phyloP scores from a whole-genome alignment of 805 yeast genomes.

The Sugiyamaella qingdaonensis region DNA sequence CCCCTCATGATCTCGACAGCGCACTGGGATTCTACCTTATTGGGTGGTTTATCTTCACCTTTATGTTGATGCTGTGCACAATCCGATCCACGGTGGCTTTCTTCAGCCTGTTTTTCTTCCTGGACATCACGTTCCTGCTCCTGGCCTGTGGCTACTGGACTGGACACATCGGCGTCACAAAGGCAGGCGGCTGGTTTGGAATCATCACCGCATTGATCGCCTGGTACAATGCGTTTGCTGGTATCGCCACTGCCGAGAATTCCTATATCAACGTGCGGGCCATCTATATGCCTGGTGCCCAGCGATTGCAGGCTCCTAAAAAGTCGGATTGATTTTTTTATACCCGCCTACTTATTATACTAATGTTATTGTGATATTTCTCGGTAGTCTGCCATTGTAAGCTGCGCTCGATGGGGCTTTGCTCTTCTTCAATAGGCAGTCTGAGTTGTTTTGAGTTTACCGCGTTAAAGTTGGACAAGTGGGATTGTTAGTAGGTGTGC shows the following conservation, averaged over 20 bases:
- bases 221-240: constrained; percentile 62
- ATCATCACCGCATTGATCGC: constrained; percentile 52
- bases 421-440: neutral
- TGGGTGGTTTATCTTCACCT: constrained; percentile 63
- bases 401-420: neutral
- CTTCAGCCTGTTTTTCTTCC: constrained; percentile 50
- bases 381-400: neutral
- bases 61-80: constrained; percentile 50
- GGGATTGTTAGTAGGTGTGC: too few species aligned
- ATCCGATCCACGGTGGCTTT: constrained; percentile 63
- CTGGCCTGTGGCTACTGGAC: constrained; percentile 33
- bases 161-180: constrained; percentile 33
- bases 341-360: neutral
- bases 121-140: constrained; percentile 52
- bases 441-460: too few species aligned
- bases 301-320: neutral
- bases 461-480: too few species aligned
- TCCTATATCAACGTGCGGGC: constrained; percentile 53
- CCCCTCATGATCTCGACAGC: constrained; percentile 35
- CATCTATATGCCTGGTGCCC: constrained; percentile 43
- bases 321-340: neutral
- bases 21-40: constrained; percentile 58
- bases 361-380: neutral
- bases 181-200: constrained; percentile 64
- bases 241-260: constrained; percentile 55